Percentiles rank a stretch among this genome's conserved stretches.
phyloP scores from a whole-genome alignment of 2,329 filamentous ascomycete genomes.

The Ramularia endophylla region DNA sequence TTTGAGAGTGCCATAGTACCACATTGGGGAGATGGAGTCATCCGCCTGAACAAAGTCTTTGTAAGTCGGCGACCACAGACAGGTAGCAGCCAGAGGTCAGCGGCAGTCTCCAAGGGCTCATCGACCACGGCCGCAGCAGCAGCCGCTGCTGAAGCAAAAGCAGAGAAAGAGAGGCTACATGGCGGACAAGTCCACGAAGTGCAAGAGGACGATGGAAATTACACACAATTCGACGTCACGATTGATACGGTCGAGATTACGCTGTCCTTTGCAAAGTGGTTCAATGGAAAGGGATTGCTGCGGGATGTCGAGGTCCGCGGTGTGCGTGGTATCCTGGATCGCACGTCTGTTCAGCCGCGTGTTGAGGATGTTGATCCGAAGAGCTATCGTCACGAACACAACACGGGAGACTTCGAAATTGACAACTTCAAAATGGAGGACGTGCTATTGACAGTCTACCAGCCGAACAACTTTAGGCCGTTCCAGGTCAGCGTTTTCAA shows the following conservation, averaged over 20 bases:
- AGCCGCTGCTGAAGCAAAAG: slow-evolving; percentile 63
- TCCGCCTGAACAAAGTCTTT: slow-evolving; percentile 94
- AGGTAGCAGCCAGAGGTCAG: slow-evolving; percentile 39
- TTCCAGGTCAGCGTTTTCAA: slow-evolving; percentile 95
- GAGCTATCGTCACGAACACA: slow-evolving; percentile 79
- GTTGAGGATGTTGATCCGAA: slow-evolving; percentile 69
- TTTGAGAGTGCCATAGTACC: slow-evolving; percentile 98
- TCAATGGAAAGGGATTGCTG: slow-evolving; percentile 89
- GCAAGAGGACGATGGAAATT: slow-evolving; percentile 87
- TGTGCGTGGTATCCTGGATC: slow-evolving; percentile 84
- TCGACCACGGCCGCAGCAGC: slow-evolving; percentile 76
- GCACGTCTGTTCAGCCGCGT: slow-evolving; percentile 66
- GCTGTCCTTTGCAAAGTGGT: slow-evolving; percentile 96
- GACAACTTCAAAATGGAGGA: slow-evolving; percentile 97
- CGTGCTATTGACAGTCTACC: slow-evolving; percentile 82
- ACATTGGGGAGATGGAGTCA: slow-evolving; percentile 90
- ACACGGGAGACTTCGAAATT: slow-evolving; percentile 92
- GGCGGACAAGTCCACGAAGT: slow-evolving; percentile 32
- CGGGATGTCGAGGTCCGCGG: slow-evolving; percentile 92
- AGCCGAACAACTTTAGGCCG: slow-evolving; percentile 84
- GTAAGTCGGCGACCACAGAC: slow-evolving; percentile 82
- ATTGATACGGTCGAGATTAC: slow-evolving; percentile 96
- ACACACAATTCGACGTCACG: slow-evolving; percentile 94
- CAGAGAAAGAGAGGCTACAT: slow-evolving; percentile 39
- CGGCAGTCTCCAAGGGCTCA: slow-evolving; percentile 77